Evolutionary conservation across 768 basidiomycete species (phyloP), one percentile per base, ranked within the genome.

Genomic region (Crassisporium funariophilum): DNA sequence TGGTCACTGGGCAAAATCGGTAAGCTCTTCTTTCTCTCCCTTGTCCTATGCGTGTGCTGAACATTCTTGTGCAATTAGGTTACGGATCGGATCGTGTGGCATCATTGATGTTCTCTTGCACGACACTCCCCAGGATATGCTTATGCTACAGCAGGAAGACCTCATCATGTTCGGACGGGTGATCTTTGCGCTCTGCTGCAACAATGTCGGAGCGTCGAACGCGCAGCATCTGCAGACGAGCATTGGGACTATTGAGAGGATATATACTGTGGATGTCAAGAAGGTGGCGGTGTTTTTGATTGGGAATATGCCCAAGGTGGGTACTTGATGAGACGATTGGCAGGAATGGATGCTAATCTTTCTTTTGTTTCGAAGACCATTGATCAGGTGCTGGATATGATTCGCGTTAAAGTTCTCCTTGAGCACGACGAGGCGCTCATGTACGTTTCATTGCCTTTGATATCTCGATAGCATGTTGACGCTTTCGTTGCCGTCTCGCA

Each of bases 1-100:
- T 99, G 40, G 66, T 95, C 22, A 95, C 92, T 1, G 88, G 91
- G 13, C 85, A 90, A 71, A 95, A 98, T 68, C 80, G 93, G 88
- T 88, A n/a, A n/a, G n/a, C n/a, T n/a, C n/a, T n/a, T 49, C 31
- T 58, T 38, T 33, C 20, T 46, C 11, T 8, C 33, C 11, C 29
- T 22, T 19, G 12, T 19, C 15, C n/a, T 42, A 31, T 10, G n/a
- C 2, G 16, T 12, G 12, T 27, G 4, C 38, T 22, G 4, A 24
- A 43, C 17, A 31, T 23, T 44, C 34, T 35, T 40, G 13, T 39
- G 4, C 12, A 19, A 13, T 8, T 42, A 91, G 94, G 39, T 65
- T 98, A 21, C 84, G 92, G n/a, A 78, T 98, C 31, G 79, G 86
- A 52, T 88, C 91, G 0, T 93, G 91, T 49, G 91, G 91, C 0